phyloP scores from a whole-genome alignment of 805 yeast species.

The Barnettozyma botsteinii region DNA sequence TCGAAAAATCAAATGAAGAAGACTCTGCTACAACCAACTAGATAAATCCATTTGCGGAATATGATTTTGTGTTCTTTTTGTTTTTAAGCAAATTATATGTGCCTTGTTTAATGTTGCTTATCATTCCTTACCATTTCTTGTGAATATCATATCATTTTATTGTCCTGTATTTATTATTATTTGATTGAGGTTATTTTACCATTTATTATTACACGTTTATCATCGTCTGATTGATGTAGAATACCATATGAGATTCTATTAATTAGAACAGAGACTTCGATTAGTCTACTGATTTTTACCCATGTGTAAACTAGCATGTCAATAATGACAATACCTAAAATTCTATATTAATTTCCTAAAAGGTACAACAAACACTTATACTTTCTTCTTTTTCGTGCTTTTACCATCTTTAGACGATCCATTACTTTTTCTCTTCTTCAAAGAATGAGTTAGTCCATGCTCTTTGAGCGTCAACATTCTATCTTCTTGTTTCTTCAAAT shows the following conservation, averaged over 20 bases:
- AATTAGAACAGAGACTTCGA: too few relatives aligned
- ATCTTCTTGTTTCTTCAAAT: constrained; percentile 18
- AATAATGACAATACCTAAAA: too few relatives aligned
- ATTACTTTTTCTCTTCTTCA: constrained; percentile 24
- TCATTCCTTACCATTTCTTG: background rate
- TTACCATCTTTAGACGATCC: constrained; percentile 3
- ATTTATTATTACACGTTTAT: background rate
- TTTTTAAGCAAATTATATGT: too few relatives aligned
- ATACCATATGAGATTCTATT: too few relatives aligned
- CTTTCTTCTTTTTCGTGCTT: background rate
- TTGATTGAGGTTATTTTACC: background rate
- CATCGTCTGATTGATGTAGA: background rate
- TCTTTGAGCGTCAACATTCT: constrained; percentile 23
- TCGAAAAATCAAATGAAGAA: constrained; percentile 8
- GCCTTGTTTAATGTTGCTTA: too few relatives aligned
- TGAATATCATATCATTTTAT: background rate
- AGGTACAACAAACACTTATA: too few relatives aligned
- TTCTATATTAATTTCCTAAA: too few relatives aligned
- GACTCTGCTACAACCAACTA: background rate
- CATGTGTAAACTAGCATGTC: too few relatives aligned
- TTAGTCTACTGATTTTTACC: too few relatives aligned
- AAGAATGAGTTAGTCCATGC: constrained; percentile 33
- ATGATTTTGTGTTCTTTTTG: too few relatives aligned
- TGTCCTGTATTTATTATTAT: constrained; percentile 1
- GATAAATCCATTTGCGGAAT: too few relatives aligned